These are phyloP conservation scores for Mimosa pudica DNA, from an alignment of 306 rosid species.

Conservation along the genomic window DNA sequence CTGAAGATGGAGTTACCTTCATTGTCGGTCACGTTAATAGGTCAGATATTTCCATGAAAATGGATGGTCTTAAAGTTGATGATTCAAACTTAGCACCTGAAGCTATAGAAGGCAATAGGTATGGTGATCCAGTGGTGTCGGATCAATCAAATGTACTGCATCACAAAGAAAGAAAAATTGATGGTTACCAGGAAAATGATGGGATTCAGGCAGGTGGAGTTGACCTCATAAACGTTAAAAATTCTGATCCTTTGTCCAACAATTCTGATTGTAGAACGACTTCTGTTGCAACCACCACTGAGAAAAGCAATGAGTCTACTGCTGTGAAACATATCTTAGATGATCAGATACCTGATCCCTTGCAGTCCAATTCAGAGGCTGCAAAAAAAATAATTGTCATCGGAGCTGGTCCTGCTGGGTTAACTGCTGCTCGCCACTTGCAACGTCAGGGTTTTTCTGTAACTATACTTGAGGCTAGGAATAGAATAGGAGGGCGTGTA, in stretches of 20 bases:
- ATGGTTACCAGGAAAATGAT: constrained; percentile 43
- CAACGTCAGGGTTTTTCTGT: constrained; percentile 90
- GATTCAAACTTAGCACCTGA: constrained; percentile 40
- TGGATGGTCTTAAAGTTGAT: constrained; percentile 38
- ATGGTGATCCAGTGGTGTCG: constrained; percentile 27
- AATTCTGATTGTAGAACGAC: constrained; percentile 43
- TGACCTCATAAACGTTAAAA: constrained; percentile 39
- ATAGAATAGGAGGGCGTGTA: constrained; percentile 94
- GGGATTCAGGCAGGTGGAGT: constrained; percentile 40
- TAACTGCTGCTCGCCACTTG: constrained; percentile 97
- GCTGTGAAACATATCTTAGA: constrained; percentile 40
- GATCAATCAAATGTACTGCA: constrained; percentile 43
- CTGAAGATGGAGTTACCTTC: constrained; percentile 95
- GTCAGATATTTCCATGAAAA: constrained; percentile 49
- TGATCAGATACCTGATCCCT: constrained; percentile 43
- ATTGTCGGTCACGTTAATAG: constrained; percentile 71
- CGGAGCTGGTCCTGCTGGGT: constrained; percentile 99
- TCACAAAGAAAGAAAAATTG: constrained; percentile 42
- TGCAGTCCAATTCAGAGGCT: constrained; percentile 49
- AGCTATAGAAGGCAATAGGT: constrained; percentile 43
- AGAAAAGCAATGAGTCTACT: constrained; percentile 43
- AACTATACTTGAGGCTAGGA: constrained; percentile 87
- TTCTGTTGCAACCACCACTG: constrained; percentile 46
- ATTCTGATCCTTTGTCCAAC: constrained; percentile 44
- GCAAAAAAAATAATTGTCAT: constrained; percentile 76